These are phyloP conservation scores for Globisporangium yorkense DNA, from an alignment of 352 stramenopile genomes.

Conservation along the genomic window DNA sequence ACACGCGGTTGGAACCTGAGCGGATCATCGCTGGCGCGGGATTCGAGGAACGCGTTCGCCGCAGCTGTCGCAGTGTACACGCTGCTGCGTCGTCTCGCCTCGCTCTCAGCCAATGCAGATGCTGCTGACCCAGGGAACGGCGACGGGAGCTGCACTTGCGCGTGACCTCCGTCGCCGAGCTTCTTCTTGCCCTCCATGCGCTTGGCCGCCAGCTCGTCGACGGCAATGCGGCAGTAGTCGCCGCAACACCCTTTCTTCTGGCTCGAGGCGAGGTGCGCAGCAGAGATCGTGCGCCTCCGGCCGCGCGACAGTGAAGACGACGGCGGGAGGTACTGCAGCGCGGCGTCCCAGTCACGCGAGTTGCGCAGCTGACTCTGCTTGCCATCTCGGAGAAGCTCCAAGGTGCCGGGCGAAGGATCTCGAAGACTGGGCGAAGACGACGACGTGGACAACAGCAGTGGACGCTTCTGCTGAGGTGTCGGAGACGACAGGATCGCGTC, in stretches of 20 bases:
- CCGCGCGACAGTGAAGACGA: conserved; percentile 52
- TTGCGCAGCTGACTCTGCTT: conserved; percentile 25
- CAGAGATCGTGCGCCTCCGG: conserved; percentile 43
- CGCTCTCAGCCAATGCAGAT: conserved; percentile 12
- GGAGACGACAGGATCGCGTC: conserved; percentile 67
- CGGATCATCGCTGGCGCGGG: conserved; percentile 22
- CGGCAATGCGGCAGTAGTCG: conserved; percentile 55
- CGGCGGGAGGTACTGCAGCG: conserved; percentile 44
- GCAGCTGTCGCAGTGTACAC: conserved; percentile 42
- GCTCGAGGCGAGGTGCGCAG: conserved; percentile 62
- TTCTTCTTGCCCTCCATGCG: conserved; percentile 34
- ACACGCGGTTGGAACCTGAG: conserved; percentile 9
- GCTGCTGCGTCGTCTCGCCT: conserved; percentile 31
- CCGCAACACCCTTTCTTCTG: conserved; percentile 68
- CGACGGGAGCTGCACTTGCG: neutral
- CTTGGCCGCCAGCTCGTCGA: conserved; percentile 29
- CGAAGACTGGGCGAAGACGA: conserved; percentile 22
- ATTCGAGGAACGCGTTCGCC: conserved; percentile 47
- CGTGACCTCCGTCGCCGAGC: neutral
- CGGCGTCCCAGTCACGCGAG: conserved; percentile 41
- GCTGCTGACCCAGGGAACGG: too few relatives aligned
- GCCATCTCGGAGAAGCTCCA: conserved; percentile 37
- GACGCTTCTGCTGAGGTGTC: conserved; percentile 26
- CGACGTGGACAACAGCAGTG: conserved; percentile 23
- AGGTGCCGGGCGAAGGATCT: conserved; percentile 1